These are phyloP conservation scores for Mytilinidion resinicola DNA, from an alignment of 495 filamentous ascomycete genomes.

Conservation along the genomic window DNA sequence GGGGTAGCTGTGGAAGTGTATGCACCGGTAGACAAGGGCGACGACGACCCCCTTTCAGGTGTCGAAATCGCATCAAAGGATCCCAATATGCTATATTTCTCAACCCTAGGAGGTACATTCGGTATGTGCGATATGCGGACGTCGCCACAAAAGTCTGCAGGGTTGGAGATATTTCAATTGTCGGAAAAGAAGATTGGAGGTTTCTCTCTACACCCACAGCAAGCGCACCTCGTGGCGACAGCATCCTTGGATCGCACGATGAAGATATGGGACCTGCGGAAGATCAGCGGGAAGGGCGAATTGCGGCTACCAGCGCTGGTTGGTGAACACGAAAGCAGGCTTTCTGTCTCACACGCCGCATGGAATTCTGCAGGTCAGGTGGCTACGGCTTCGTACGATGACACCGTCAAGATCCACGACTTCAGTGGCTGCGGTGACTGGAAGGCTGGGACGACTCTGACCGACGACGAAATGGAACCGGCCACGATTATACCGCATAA, in stretches of 20 bases:
- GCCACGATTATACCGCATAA: conserved; percentile 70
- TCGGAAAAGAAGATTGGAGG: conserved; percentile 95
- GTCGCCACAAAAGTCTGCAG: conserved; percentile 40
- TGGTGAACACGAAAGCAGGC: conserved; percentile 70
- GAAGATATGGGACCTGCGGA: conserved; percentile 88
- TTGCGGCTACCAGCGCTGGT: conserved; percentile 57
- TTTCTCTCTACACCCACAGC: conserved; percentile 70
- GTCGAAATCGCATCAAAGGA: conserved; percentile 67
- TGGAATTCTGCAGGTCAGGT: conserved; percentile 78
- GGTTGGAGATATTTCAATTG: conserved; percentile 61
- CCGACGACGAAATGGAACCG: conserved; percentile 61
- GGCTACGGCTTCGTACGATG: conserved; percentile 89
- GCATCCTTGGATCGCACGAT: conserved; percentile 85
- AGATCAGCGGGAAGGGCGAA: conserved; percentile 51
- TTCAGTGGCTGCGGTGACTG: conserved; percentile 61
- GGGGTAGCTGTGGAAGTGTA: conserved; percentile 72
- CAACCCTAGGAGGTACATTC: conserved; percentile 72
- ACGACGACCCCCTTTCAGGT: conserved; percentile 72
- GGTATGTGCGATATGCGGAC: conserved; percentile 72
- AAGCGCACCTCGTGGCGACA: conserved; percentile 79
- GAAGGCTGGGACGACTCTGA: conserved; percentile 54
- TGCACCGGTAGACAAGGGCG: conserved; percentile 58
- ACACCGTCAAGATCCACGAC: conserved; percentile 86
- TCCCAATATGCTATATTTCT: conserved; percentile 75
- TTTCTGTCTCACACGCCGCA: conserved; percentile 86